phyloP scores from a whole-genome alignment of 176 grass and related monocot genomes.

The Juncus effusus region DNA sequence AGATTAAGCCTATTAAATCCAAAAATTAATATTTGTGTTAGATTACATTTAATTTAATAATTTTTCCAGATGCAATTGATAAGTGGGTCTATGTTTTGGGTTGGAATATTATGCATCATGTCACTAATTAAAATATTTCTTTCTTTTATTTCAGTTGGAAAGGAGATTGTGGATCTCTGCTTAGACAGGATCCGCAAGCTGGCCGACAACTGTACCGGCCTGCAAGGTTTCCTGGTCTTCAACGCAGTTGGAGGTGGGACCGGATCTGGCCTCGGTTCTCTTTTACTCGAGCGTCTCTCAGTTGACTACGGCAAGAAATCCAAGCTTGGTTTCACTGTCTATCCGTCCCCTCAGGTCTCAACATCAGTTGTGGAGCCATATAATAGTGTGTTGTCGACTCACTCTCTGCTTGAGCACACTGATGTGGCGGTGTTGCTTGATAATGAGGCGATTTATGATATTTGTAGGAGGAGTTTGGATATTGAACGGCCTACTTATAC shows the following conservation, averaged over 20 bases:
- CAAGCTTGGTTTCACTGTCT: slow-evolving; percentile 22
- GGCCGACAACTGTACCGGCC: slow-evolving; percentile 24
- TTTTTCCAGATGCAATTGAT: no score
- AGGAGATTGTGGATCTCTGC: slow-evolving; percentile 28
- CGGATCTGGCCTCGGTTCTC: slow-evolving; percentile 21
- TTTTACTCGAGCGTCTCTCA: slow-evolving; percentile 24
- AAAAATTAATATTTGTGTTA: no score
- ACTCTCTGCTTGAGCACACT: slow-evolving; percentile 27
- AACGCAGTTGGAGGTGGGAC: background rate
- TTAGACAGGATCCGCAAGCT: slow-evolving; percentile 21
- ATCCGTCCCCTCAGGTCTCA: slow-evolving; percentile 25
- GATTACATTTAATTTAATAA: no score
- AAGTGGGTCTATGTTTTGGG: no score
- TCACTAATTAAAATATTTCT: slow-evolving; percentile 3
- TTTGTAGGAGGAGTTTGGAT: slow-evolving; percentile 19
- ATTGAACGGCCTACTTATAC: slow-evolving; percentile 27
- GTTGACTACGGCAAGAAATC: background rate
- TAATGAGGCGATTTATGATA: slow-evolving; percentile 27
- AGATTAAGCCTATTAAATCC: no score
- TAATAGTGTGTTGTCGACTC: slow-evolving; percentile 25
- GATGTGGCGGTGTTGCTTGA: slow-evolving; percentile 24
- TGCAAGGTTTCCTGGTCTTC: slow-evolving; percentile 22
- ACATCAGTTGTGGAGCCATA: slow-evolving; percentile 26
- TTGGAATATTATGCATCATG: no score
- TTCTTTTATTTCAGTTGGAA: slow-evolving; percentile 11